Evolutionary conservation across 2,329 filamentous ascomycete genomes (phyloP), one percentile per base, ranked within the genome.

Genomic region (Orbilia blumenaviensis): DNA sequence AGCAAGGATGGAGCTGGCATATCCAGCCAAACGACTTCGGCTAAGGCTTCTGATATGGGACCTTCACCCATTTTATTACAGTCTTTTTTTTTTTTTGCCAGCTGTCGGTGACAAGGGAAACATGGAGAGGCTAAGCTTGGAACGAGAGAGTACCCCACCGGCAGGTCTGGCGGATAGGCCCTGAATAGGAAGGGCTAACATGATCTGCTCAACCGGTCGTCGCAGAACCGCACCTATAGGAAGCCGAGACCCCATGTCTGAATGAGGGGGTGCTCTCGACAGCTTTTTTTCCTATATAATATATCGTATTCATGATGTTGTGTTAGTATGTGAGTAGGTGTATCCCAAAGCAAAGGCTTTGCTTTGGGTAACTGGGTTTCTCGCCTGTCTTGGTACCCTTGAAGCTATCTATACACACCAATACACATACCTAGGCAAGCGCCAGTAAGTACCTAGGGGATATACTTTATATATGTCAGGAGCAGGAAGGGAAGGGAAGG

Each of bases 21-120:
- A 50, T 52, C 41, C 56, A 60, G 46, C 18, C 54, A 48, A 60
- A 56, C 56, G 38, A 58, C 63, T 68, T 75, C 71, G 71, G 71
- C 58, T 75, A 67, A 68, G 63, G 56, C 63, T 75, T 68, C 71
- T 75, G 71, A 68, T 58, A 75, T 38, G 48, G 71, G 71, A 67
- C 64, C 64, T n/a, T 60, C 41, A 25, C 67, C 58, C 67, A 64
- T 72, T 72, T n/a, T n/a, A n/a, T n/a, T n/a, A n/a, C n/a, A n/a
- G n/a, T n/a, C n/a, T n/a, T n/a, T n/a, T n/a, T n/a, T n/a, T n/a
- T n/a, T n/a, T 63, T 62, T 52, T 68, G 71, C 71, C 71, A 75
- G 63, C 71, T 75, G 63, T 68, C 56, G 50, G 16, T 66, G 69
- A 67, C 63, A 62, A 66, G 61, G 52, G 60, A 68, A 68, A 50